Base-by-base conservation (phyloP, 2,329 filamentous ascomycete species). In the Cercospora citrullina region DNA sequence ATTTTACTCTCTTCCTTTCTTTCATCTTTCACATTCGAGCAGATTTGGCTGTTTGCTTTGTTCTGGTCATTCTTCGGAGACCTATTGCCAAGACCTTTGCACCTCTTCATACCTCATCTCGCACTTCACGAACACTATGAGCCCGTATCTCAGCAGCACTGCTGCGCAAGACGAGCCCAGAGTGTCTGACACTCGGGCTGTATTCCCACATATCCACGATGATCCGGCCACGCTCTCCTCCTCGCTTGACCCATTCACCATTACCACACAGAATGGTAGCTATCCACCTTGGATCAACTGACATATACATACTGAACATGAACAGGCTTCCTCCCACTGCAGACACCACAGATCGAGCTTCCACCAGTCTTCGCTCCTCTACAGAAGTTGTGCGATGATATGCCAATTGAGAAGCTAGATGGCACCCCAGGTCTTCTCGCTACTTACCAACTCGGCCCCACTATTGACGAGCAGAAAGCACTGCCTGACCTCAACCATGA, bases 341-440 rank as follows among this genome's bases (percentile, higher is more conserved):
- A 80, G 60, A 78, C 82, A 21, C 82, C 82, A 59, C 70, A 81
- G 30, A 75, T 79, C 60, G 79, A 84, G 9, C 87, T 97, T 0
- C 93, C 94, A 21, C 73, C 84, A 14, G 90, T 90, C 77, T 97
- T 97, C 77, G 85, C 88, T 39, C 81, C 87, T 4, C 84, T 96
- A 36, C 89, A 92, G 79, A 87, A 87, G 26, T 84, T 96, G 69
- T 85, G 94, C 33, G 84, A 88, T 68, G 87, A 89, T 68, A 92
- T 95, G 87, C 92, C 94, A 28, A 90, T 97, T 78, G 87, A 87
- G 81, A 95, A 87, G 61, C 80, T 86, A 8, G 87, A 90, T 68
- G 93, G 93, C 1, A 83, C 85, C 39, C 89, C 92, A 0, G 94
- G 94, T 21, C 86, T 97, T 6, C 86, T 97, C 59, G 92, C 92